Evolutionary conservation across 768 basidiomycete species (phyloP), one percentile per base, ranked within the genome.

Genomic region (Tulasnella sp.): DNA sequence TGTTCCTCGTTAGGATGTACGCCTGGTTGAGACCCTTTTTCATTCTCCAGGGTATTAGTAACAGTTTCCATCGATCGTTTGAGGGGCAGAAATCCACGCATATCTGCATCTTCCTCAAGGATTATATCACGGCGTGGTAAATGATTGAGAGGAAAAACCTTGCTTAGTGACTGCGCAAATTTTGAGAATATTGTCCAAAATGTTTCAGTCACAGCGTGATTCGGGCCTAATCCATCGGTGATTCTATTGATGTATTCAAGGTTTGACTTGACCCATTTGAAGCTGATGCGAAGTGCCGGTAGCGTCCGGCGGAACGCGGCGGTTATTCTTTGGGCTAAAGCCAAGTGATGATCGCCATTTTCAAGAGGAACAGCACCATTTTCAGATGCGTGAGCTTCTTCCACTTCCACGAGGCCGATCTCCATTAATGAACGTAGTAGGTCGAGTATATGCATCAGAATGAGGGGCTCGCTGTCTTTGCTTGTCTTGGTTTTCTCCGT

Each of bases 1-100:
- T 92, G 86, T 69, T 93, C 90, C 53, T 86, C 91, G 58, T 99
- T 98, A 6, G 95, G 95, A 67, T 98, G 82, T 1, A 76, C 75
- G 12, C 47, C 54, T 6, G 50, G 55, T 3, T 46, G 60, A 24
- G 55, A 59, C 24, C 57, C 58, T 35, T 58, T 57, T 24, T 53
- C 57, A 45, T 52, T 45, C 58, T 54, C 32, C 39, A 50, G 25
- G 4, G 60, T 47, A 9, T 58, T 60, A 16, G 61, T 61, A 41
- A 67, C 71, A 6, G 66, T 65, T n/a, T n/a, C n/a, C 67, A 84
- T 72, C 41, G 77, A 66, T 35, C 75, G 73, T 47, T 76, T 76
- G 43, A 98, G 67, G 9, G 95, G 95, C 28, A 82, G 66, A 62
- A 93, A 98, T 0, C 93, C 93, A 28, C 73, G 72, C 69, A 91